Conservation (phyloP, 768 basidiomycete species). For the Podaxis pistillaris region DNA sequence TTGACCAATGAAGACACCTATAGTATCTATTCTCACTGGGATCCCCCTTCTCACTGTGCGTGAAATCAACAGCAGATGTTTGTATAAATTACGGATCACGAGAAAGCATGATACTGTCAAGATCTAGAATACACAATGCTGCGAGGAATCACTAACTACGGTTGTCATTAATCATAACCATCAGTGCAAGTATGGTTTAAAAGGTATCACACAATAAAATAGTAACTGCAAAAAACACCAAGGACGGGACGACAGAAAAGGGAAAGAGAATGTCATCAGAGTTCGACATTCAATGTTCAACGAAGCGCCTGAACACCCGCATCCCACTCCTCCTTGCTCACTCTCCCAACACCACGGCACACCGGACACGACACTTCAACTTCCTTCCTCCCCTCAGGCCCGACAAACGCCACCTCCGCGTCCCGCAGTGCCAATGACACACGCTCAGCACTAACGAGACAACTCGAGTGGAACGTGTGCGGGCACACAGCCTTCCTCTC, state of each 20-base stretch:
- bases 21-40: too few species aligned
- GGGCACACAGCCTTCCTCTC: slow-evolving; percentile 41
- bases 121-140: not conserved
- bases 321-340: slow-evolving; percentile 62
- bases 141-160: not conserved
- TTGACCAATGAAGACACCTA: too few species aligned
- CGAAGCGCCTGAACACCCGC: slow-evolving; percentile 34
- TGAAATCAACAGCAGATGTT: too few species aligned
- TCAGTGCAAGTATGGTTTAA: not conserved
- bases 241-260: not conserved
- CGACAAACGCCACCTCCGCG: slow-evolving; percentile 38
- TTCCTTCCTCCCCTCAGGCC: slow-evolving; percentile 26
- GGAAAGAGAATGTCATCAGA: not conserved
- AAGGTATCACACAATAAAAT: not conserved
- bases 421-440: slow-evolving; percentile 67
- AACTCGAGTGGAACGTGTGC: slow-evolving; percentile 72
- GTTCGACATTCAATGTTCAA: not conserved
- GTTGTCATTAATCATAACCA: not conserved
- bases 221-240: not conserved
- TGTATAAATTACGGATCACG: too few species aligned
- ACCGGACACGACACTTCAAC: slow-evolving; percentile 77
- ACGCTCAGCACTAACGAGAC: slow-evolving; percentile 67
- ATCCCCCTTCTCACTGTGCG: too few species aligned
- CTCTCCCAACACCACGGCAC: slow-evolving; percentile 62
- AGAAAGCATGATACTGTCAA: too few species aligned